Evolutionary conservation across 73 alveolate species (phyloP).

Genomic region (Chromera velia): DNA sequence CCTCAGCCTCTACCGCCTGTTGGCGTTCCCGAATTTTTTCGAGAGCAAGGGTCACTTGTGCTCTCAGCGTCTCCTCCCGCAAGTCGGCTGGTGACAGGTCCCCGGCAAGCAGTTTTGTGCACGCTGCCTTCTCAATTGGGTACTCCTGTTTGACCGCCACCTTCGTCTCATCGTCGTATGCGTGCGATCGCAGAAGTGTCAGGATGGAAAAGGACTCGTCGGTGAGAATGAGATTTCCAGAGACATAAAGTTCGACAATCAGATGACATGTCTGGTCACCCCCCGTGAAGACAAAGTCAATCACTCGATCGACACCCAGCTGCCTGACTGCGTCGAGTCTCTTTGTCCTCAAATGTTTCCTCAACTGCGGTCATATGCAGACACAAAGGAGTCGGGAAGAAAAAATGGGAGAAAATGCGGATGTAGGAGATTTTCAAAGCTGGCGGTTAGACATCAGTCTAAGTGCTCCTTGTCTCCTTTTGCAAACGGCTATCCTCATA

Average conservation of each 20-base stretch:
- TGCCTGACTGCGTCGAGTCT: conserved; percentile 49
- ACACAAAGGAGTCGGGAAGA: not conserved
- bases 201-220: conserved; percentile 59
- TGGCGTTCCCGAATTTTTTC: too few relatives aligned
- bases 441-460: too few relatives aligned
- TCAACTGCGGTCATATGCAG: conserved; percentile 31
- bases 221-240: conserved; percentile 63
- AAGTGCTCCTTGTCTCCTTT: too few relatives aligned
- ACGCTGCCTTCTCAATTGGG: too few relatives aligned
- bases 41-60: too few relatives aligned
- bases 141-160: not conserved
- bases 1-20: conserved; percentile 58
- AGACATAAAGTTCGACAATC: conserved; percentile 61
- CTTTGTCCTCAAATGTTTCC: conserved; percentile 63
- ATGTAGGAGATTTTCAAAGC: too few relatives aligned
- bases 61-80: too few relatives aligned
- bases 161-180: conserved; percentile 6
- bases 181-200: conserved; percentile 62
- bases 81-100: too few relatives aligned
- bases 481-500: too few relatives aligned
- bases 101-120: too few relatives aligned
- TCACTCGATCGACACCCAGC: conserved; percentile 65
- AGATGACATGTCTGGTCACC: conserved; percentile 61
- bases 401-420: too few relatives aligned
- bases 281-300: conserved; percentile 59